Conservation (phyloP, 257 asterid species). For the Primulina huaijiensis region DNA sequence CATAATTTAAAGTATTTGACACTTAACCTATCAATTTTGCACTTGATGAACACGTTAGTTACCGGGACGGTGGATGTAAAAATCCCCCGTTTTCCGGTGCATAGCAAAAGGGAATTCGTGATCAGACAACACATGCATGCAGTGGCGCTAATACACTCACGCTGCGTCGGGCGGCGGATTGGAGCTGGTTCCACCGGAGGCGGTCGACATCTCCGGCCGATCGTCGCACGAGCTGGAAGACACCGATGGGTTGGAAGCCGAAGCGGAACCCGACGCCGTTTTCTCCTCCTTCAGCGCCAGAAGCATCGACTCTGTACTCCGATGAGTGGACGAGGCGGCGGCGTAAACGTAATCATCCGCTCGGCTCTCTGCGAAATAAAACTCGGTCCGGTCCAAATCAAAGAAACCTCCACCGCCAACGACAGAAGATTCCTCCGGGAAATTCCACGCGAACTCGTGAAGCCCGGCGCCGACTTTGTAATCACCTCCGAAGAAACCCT, state of each 20-base stretch:
- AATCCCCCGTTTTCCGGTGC: too few relatives aligned
- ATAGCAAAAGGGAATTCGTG: background rate
- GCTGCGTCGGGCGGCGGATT: constrained; percentile 49
- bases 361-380: constrained; percentile 32
- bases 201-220: constrained; percentile 57
- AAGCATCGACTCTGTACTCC: constrained; percentile 22
- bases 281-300: constrained; percentile 17
- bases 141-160: constrained; percentile 52
- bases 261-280: constrained; percentile 21
- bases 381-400: constrained; percentile 36
- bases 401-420: constrained; percentile 16
- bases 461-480: constrained; percentile 38
- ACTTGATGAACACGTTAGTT: too few relatives aligned
- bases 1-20: too few relatives aligned
- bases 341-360: constrained; percentile 15
- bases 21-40: too few relatives aligned
- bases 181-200: constrained; percentile 40
- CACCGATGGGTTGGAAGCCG: constrained; percentile 33
- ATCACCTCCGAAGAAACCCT: constrained; percentile 34
- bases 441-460: constrained; percentile 72
- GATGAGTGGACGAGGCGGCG: constrained; percentile 18
- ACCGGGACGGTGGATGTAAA: too few relatives aligned
- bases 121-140: constrained; percentile 34
- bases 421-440: constrained; percentile 27
- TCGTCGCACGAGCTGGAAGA: constrained; percentile 80